These are phyloP conservation scores for Begonia fuchsioides DNA, from an alignment of 306 rosid species.

Conservation along the genomic window DNA sequence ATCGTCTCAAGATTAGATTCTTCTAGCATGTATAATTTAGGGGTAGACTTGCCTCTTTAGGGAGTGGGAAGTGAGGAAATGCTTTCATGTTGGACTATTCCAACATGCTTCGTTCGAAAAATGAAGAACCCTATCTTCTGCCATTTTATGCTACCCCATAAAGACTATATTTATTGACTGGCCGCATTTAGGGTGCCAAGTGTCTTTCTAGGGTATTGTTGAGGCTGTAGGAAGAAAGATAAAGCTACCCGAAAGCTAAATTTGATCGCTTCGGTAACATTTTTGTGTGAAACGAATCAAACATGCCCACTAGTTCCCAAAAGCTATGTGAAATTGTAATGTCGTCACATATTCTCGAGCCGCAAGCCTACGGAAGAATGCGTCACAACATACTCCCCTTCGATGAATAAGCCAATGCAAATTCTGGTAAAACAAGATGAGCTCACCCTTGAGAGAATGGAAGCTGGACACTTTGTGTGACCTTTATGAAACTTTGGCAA, in stretches of 20 bases:
- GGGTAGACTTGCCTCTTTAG: slow-evolving; percentile 24
- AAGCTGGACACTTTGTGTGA: too few species aligned
- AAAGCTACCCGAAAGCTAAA: background rate
- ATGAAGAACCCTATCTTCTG: slow-evolving; percentile 4
- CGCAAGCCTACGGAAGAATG: too few species aligned
- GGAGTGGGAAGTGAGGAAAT: slow-evolving; percentile 19
- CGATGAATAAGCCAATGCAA: too few species aligned
- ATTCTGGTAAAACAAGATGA: too few species aligned
- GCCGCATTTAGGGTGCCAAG: slow-evolving; percentile 7
- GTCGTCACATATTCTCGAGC: too few species aligned
- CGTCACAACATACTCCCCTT: too few species aligned
- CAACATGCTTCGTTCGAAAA: slow-evolving; percentile 4
- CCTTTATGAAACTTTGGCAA: too few species aligned
- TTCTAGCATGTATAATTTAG: slow-evolving; percentile 9
- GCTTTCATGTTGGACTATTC: slow-evolving; percentile 17
- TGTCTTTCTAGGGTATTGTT: slow-evolving; percentile 13
- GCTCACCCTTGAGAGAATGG: too few species aligned
- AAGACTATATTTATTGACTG: background rate
- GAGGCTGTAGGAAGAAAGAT: background rate
- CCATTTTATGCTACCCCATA: slow-evolving; percentile 25
- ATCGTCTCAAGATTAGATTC: too few species aligned
- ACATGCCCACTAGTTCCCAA: too few species aligned
- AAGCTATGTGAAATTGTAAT: too few species aligned
- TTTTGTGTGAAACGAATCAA: too few species aligned
- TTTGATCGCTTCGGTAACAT: background rate